Conservation (phyloP, 257 asterid species). For the Linaria vulgaris region DNA sequence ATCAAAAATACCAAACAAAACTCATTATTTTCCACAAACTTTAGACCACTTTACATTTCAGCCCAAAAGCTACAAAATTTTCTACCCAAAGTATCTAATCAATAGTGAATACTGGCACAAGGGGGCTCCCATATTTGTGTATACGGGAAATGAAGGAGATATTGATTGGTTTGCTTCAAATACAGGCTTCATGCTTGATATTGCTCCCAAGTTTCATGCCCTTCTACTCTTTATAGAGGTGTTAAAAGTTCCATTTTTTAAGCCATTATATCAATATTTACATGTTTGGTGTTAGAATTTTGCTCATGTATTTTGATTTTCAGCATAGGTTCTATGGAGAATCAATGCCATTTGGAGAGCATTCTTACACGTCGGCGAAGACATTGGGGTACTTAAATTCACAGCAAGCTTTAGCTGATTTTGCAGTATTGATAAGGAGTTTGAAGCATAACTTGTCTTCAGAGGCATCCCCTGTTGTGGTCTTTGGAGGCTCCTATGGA, state of each 20-base stretch:
- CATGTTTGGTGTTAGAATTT: neutral
- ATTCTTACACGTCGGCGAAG: constrained; percentile 53
- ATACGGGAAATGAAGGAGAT: constrained; percentile 82
- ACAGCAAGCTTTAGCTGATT: constrained; percentile 82
- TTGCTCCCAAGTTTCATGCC: constrained; percentile 69
- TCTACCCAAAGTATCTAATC: constrained; percentile 69
- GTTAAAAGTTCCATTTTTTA: neutral
- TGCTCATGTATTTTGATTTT: neutral
- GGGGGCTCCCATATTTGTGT: constrained; percentile 69
- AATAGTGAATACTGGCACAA: constrained; percentile 55
- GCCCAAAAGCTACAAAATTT: constrained; percentile 53
- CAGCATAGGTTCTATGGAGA: constrained; percentile 85
- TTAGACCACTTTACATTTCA: constrained; percentile 72
- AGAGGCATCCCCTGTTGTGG: constrained; percentile 77
- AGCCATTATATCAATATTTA: neutral
- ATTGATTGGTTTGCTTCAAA: constrained; percentile 82
- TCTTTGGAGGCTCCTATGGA: constrained; percentile 88
- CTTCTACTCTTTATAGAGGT: constrained; percentile 73
- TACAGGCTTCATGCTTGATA: constrained; percentile 74
- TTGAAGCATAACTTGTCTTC: constrained; percentile 71
- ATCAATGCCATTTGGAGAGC: constrained; percentile 66
- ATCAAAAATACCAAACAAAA: constrained; percentile 47
- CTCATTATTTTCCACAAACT: constrained; percentile 61
- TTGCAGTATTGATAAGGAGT: constrained; percentile 56
- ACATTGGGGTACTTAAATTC: constrained; percentile 70